Conservation (phyloP, 306 rosid species). For the Vigna angularis region DNA sequence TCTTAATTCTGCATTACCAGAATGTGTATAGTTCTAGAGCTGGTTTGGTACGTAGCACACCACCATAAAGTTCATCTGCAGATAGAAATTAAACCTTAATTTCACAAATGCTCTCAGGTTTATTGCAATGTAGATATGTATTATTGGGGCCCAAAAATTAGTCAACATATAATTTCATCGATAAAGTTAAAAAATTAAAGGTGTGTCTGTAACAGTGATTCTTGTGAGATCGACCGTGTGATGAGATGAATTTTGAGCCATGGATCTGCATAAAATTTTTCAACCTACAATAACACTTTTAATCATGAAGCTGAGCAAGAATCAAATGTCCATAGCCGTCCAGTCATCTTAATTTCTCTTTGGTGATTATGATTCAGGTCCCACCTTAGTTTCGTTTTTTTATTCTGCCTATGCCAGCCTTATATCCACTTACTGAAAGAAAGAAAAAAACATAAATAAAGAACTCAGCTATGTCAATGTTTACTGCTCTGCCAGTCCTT, state of each 20-base stretch:
- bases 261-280: slow-evolving; percentile 45
- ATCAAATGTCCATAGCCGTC: slow-evolving; percentile 54
- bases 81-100: slow-evolving; percentile 30
- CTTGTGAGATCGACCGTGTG: slow-evolving; percentile 33
- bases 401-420: slow-evolving; percentile 54
- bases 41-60: neutral
- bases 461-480: neutral
- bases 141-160: slow-evolving; percentile 32
- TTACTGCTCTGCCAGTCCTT: neutral
- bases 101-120: neutral
- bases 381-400: slow-evolving; percentile 54
- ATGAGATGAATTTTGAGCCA: slow-evolving; percentile 45
- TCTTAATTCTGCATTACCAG: neutral
- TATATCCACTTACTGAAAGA: slow-evolving; percentile 46
- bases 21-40: neutral
- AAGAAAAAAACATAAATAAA: neutral
- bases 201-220: slow-evolving; percentile 37
- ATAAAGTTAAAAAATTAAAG: slow-evolving; percentile 31
- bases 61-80: slow-evolving; percentile 29
- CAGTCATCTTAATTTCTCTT: slow-evolving; percentile 66
- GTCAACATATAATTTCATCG: slow-evolving; percentile 40
- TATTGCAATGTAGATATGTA: slow-evolving; percentile 7
- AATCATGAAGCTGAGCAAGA: slow-evolving; percentile 53
- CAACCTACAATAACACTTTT: slow-evolving; percentile 47
- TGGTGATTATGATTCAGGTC: slow-evolving; percentile 60